These are phyloP conservation scores for Luffa acutangula DNA, from an alignment of 306 rosid genomes.

Conservation along the genomic window DNA sequence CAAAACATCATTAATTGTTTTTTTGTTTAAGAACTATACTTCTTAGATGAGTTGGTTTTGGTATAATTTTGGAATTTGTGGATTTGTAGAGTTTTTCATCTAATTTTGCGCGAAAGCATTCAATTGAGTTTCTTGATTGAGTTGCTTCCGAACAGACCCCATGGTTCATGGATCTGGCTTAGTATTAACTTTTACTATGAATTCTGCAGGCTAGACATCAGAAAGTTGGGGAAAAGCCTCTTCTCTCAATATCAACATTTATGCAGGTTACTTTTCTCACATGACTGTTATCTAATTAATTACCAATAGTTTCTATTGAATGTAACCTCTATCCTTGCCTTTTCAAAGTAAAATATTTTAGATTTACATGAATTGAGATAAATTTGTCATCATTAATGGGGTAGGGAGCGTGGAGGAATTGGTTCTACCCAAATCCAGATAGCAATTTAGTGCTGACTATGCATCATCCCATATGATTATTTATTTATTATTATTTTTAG, in stretches of 20 bases:
- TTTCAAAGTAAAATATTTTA: not conserved
- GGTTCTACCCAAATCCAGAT: not conserved
- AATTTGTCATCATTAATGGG: not conserved
- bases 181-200: slow-evolving; percentile 9
- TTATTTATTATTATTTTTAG: not conserved
- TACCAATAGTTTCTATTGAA: not conserved
- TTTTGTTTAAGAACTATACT: not conserved
- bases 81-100: not conserved
- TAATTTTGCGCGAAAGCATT: not conserved
- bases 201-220: slow-evolving; percentile 83
- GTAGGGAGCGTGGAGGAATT: not conserved
- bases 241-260: slow-evolving; percentile 78
- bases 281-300: slow-evolving; percentile 4
- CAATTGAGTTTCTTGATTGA: not conserved
- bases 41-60: not conserved
- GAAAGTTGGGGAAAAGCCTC: slow-evolving; percentile 98
- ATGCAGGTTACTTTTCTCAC: slow-evolving; percentile 49
- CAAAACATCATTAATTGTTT: not conserved
- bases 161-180: not conserved
- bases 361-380: not conserved
- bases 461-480: not conserved
- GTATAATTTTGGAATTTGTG: not conserved
- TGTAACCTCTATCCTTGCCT: not conserved
- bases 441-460: not conserved
- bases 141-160: not conserved